Evolutionary conservation across 257 asterid species (phyloP).

Genomic region (Scutellaria galericulata): DNA sequence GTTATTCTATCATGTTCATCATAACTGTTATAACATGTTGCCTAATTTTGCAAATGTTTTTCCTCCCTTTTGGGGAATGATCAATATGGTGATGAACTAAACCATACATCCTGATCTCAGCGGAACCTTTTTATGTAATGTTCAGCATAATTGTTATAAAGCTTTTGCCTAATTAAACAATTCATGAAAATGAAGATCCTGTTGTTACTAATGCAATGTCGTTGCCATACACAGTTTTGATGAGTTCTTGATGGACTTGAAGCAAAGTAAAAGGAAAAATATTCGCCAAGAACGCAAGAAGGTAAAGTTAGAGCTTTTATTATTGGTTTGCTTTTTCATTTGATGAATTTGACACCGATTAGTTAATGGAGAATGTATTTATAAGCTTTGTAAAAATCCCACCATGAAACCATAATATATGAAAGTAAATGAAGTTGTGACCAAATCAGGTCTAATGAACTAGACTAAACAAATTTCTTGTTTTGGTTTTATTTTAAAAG

Average conservation of each 20-base stretch:
- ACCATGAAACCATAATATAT: constrained; percentile 14
- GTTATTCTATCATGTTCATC: background rate
- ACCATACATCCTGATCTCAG: constrained; percentile 9
- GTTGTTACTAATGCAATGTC: constrained; percentile 32
- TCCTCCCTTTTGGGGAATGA: background rate
- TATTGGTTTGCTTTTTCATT: background rate
- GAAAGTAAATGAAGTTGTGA: constrained; percentile 14
- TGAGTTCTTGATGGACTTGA: constrained; percentile 96
- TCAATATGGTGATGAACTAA: background rate
- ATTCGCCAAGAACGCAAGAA: constrained; percentile 99
- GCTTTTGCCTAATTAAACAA: background rate
- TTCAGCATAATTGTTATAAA: no score
- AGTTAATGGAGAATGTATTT: constrained; percentile 1
- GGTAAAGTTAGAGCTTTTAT: constrained; percentile 45
- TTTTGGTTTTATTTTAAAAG: constrained; percentile 18
- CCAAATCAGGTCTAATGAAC: background rate
- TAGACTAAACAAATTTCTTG: background rate
- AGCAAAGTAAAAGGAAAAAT: constrained; percentile 92
- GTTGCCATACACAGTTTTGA: constrained; percentile 68
- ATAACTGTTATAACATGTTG: constrained; percentile 11
- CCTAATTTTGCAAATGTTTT: background rate
- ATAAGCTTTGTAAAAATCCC: background rate
- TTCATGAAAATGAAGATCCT: constrained; percentile 27
- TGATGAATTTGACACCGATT: constrained; percentile 8
- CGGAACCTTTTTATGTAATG: background rate